Percentiles rank a stretch among this genome's conserved stretches.
phyloP scores from a whole-genome alignment of 2,329 filamentous ascomycete species.

The Claviceps humidiphila region DNA sequence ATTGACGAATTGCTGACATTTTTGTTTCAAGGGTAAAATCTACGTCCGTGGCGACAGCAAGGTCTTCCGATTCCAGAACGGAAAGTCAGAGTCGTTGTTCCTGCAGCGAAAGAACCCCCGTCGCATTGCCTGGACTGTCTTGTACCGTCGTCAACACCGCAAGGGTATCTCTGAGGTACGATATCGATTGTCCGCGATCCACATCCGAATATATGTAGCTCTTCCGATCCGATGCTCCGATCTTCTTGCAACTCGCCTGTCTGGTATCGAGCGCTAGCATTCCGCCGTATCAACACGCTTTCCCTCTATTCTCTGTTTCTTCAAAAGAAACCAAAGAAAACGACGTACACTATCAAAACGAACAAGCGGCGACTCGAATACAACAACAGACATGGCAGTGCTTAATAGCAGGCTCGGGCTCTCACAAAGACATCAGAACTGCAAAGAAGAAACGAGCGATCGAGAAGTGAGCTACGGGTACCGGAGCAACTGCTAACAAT shows the following conservation, averaged over 20 bases:
- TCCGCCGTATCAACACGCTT: not conserved
- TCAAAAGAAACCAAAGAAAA: too few species aligned
- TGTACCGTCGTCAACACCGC: conserved; percentile 98
- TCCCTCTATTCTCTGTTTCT: too few species aligned
- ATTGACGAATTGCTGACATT: conserved; percentile 12
- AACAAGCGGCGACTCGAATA: not conserved
- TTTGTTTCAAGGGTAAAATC: conserved; percentile 71
- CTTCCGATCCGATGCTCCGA: not conserved
- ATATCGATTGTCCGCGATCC: conserved; percentile 1
- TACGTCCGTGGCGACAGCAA: conserved; percentile 99
- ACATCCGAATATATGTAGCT: not conserved
- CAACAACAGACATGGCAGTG: not conserved
- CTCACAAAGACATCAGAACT: not conserved
- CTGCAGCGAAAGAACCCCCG: conserved; percentile 99
- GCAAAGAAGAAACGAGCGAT: not conserved
- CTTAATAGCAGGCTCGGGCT: not conserved
- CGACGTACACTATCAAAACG: too few species aligned
- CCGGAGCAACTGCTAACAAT: conserved; percentile 20
- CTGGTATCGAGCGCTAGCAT: not conserved
- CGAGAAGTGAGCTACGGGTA: too few species aligned
- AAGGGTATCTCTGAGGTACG: conserved; percentile 99
- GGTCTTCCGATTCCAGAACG: conserved; percentile 99
- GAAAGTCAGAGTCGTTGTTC: conserved; percentile 99
- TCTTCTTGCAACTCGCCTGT: not conserved
- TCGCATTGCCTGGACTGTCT: conserved; percentile 95